These are phyloP conservation scores for Rhododendron williamsianum DNA, from an alignment of 148 eudicot genomes.

Conservation along the genomic window DNA sequence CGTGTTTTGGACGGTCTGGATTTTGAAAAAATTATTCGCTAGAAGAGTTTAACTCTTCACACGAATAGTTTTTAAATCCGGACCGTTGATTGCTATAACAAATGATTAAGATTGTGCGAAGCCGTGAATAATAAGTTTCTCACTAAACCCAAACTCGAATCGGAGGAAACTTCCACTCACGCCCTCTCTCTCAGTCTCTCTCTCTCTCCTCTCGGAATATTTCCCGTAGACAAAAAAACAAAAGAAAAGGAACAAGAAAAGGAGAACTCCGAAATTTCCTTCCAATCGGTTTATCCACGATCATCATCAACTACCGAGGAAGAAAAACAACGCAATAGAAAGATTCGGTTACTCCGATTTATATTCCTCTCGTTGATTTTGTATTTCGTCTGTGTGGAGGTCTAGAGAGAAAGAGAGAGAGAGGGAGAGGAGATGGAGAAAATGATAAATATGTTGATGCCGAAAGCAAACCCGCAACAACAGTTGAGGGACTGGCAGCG, in stretches of 20 bases:
- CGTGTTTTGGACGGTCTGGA: too few species aligned
- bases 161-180: not conserved
- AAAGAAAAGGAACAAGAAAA: too few species aligned
- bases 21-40: too few species aligned
- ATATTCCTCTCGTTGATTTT: not conserved
- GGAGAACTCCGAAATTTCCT: not conserved
- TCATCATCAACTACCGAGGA: not conserved
- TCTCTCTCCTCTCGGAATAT: not conserved
- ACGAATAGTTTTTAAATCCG: too few species aligned
- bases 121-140: too few species aligned
- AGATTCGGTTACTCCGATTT: not conserved
- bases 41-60: too few species aligned
- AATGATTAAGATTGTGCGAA: too few species aligned
- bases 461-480: constrained; percentile 75
- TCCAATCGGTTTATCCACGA: not conserved
- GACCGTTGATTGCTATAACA: too few species aligned
- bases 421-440: constrained; percentile 32
- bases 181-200: not conserved
- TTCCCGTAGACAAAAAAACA: not conserved
- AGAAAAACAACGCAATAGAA: constrained; percentile 7
- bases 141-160: not conserved
- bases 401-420: not conserved
- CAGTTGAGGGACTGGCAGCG: constrained; percentile 88
- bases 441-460: constrained; percentile 61
- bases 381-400: not conserved